Percentiles rank a stretch among this genome's conserved stretches.
These are phyloP conservation scores for Kwoniella europaea DNA, from an alignment of 768 basidiomycete genomes.

Conservation along the genomic window DNA sequence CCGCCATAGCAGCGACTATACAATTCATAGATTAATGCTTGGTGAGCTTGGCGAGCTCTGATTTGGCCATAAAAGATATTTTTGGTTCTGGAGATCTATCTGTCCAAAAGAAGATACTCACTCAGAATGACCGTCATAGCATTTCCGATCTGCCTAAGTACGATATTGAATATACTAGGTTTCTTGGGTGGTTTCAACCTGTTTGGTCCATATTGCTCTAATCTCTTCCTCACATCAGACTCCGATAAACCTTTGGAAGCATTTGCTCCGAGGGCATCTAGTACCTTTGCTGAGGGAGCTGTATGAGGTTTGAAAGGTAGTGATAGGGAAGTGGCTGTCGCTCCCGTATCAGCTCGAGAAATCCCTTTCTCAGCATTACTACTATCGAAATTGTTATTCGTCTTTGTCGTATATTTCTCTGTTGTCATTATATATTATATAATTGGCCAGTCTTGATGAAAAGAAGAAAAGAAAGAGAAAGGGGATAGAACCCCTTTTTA, in stretches of 20 bases:
- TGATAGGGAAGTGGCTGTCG: constrained; percentile 33
- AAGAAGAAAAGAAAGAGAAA: constrained; percentile 2
- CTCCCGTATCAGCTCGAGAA: constrained; percentile 31
- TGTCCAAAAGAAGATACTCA: constrained; percentile 19
- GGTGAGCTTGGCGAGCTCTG: neutral
- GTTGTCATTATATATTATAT: constrained; percentile 12
- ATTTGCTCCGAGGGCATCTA: constrained; percentile 49
- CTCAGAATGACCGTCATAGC: constrained; percentile 51
- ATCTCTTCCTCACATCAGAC: constrained; percentile 37
- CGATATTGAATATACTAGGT: constrained; percentile 49
- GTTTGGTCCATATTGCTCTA: constrained; percentile 54
- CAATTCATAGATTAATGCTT: neutral
- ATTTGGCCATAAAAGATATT: neutral
- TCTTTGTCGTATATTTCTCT: constrained; percentile 15
- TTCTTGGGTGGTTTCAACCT: constrained; percentile 54
- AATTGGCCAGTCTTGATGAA: neutral
- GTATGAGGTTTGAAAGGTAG: constrained; percentile 50
- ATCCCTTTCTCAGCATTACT: constrained; percentile 21
- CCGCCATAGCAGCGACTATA: constrained; percentile 60
- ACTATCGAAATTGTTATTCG: neutral
- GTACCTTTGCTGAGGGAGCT: constrained; percentile 45
- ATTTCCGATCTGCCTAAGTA: constrained; percentile 55
- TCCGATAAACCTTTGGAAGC: constrained; percentile 49
- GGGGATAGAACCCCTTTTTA: constrained; percentile 2
- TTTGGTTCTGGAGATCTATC: too few species aligned